These are phyloP conservation scores for Stylosanthes scabra DNA, from an alignment of 331 rosid genomes.

Conservation along the genomic window DNA sequence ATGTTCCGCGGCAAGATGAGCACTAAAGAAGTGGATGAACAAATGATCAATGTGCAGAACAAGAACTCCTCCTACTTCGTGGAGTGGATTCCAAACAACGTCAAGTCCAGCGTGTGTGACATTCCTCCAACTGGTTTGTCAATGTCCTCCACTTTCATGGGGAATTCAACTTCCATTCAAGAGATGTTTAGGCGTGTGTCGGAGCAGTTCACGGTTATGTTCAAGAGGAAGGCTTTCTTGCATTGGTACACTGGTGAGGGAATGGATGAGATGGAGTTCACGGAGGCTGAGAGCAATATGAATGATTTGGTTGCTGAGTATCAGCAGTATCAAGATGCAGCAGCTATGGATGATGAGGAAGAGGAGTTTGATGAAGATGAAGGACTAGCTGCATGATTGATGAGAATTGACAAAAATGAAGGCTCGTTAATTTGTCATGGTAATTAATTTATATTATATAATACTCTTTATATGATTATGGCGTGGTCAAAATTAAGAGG, in stretches of 20 bases:
- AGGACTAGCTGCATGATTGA: conserved; percentile 47
- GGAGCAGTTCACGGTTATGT: conserved; percentile 89
- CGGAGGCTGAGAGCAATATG: conserved; percentile 95
- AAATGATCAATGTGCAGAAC: conserved; percentile 88
- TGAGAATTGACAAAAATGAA: too few relatives aligned
- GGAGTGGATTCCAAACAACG: conserved; percentile 92
- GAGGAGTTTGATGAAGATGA: conserved; percentile 54
- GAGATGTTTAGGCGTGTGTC: conserved; percentile 91
- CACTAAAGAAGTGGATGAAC: conserved; percentile 60
- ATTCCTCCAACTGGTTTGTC: conserved; percentile 79
- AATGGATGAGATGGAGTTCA: conserved; percentile 64
- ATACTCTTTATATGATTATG: not conserved
- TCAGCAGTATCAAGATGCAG: conserved; percentile 88
- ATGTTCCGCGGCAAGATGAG: conserved; percentile 93
- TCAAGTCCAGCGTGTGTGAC: conserved; percentile 88
- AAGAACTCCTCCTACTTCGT: conserved; percentile 88
- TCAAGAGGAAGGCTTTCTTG: conserved; percentile 74
- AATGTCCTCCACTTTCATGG: conserved; percentile 89
- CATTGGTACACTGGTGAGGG: conserved; percentile 61
- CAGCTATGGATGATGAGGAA: conserved; percentile 51
- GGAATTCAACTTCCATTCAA: conserved; percentile 84
- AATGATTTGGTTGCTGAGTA: conserved; percentile 88
- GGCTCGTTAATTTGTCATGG: not conserved
- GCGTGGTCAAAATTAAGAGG: not conserved
- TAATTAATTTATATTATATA: not conserved